phyloP scores from a whole-genome alignment of 2,329 filamentous ascomycete species.

The Chrysoporthe cubensis region DNA sequence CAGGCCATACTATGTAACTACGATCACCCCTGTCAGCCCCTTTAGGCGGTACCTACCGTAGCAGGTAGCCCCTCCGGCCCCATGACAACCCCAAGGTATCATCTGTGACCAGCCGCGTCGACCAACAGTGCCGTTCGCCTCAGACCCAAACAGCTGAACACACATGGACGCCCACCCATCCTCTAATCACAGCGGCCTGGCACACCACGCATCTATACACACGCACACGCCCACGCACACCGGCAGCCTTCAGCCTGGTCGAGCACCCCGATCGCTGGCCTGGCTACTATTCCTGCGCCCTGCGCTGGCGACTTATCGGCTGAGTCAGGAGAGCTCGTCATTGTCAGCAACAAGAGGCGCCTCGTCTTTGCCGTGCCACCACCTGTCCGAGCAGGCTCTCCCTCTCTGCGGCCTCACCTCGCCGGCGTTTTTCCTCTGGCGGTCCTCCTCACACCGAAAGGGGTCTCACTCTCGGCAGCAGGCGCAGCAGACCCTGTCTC shows the following conservation, averaged over 20 bases:
- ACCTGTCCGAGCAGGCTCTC: conserved; percentile 21
- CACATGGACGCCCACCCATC: not conserved
- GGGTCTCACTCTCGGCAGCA: not conserved
- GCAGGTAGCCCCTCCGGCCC: not conserved
- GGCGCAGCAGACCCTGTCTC: conserved; percentile 21
- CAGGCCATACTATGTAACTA: not conserved
- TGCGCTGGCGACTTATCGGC: conserved; percentile 12
- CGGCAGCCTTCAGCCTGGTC: not conserved
- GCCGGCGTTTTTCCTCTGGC: not conserved
- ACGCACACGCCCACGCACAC: not conserved
- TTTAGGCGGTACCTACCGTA: not conserved
- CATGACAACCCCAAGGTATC: conserved; percentile 4
- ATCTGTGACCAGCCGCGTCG: not conserved
- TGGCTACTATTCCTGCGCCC: not conserved
- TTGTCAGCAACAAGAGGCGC: conserved; percentile 18
- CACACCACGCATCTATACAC: not conserved
- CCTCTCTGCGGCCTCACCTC: not conserved
- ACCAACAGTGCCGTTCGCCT: not conserved
- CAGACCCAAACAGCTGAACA: not conserved
- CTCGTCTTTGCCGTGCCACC: conserved; percentile 21
- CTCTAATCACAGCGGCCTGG: conserved; percentile 1
- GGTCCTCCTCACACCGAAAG: conserved; percentile 12
- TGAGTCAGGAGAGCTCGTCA: conserved; percentile 27
- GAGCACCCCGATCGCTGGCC: not conserved
- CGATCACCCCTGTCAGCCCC: conserved; percentile 9